Conservation (phyloP, 305 asterid species). For the Plantago rigida region DNA sequence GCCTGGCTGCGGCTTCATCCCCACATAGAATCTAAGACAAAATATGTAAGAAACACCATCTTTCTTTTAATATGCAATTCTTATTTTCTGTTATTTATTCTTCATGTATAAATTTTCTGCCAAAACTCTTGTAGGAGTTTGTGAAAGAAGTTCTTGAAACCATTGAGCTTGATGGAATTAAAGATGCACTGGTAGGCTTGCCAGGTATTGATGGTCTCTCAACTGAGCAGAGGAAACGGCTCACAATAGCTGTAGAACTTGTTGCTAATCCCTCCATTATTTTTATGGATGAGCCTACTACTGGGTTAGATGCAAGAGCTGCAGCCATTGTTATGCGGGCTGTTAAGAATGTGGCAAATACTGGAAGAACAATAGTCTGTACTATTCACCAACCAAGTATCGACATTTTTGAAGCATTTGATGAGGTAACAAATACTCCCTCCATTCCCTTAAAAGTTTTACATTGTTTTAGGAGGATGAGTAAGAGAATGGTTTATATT, state of each 20-base stretch:
- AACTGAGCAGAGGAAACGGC: slow-evolving; percentile 56
- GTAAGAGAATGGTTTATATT: too few relatives aligned
- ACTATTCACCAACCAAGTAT: slow-evolving; percentile 71
- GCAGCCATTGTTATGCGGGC: slow-evolving; percentile 71
- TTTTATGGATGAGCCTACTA: slow-evolving; percentile 65
- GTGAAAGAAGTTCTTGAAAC: slow-evolving; percentile 61
- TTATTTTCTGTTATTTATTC: background rate
- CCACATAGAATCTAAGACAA: slow-evolving; percentile 43
- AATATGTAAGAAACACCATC: slow-evolving; percentile 33
- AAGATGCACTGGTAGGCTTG: slow-evolving; percentile 49
- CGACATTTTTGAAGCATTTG: slow-evolving; percentile 72
- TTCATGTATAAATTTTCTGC: slow-evolving; percentile 3
- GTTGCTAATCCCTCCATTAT: slow-evolving; percentile 60
- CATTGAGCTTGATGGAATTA: slow-evolving; percentile 48
- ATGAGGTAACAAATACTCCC: slow-evolving; percentile 41
- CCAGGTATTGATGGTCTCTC: slow-evolving; percentile 50
- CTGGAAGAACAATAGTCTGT: slow-evolving; percentile 63
- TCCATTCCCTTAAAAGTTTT: background rate
- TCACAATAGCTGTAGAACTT: slow-evolving; percentile 65
- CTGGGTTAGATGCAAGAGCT: slow-evolving; percentile 63
- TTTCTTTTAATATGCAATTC: background rate
- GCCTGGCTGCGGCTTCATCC: slow-evolving; percentile 65
- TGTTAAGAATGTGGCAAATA: slow-evolving; percentile 55
- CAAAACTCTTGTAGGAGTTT: slow-evolving; percentile 35
- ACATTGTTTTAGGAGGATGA: too few relatives aligned